phyloP scores from a whole-genome alignment of 2,329 filamentous ascomycete species.

The Pseudopyrenochaeta lycopersici region DNA sequence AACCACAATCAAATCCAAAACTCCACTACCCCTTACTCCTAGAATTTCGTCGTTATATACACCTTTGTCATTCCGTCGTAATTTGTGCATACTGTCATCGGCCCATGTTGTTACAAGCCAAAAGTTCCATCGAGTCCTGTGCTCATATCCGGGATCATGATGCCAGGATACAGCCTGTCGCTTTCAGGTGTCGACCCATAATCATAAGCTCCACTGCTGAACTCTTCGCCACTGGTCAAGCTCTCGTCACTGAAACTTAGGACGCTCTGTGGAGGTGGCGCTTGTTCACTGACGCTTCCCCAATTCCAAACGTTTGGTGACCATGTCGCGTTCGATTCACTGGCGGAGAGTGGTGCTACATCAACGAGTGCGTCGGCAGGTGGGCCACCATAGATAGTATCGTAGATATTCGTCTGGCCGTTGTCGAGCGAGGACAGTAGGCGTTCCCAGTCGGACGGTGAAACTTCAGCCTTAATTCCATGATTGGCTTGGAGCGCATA shows the following conservation, averaged over 20 bases:
- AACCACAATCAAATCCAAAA: not conserved
- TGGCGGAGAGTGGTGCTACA: conserved; percentile 38
- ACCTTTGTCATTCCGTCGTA: conserved; percentile 1
- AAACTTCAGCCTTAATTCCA: conserved; percentile 59
- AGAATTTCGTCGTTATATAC: not conserved
- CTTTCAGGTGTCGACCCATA: conserved; percentile 39
- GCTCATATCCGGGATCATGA: conserved; percentile 48
- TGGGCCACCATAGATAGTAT: conserved; percentile 78
- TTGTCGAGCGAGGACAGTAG: conserved; percentile 82
- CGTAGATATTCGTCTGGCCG: conserved; percentile 83
- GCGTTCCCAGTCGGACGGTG: conserved; percentile 81
- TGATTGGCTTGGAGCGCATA: conserved; percentile 43
- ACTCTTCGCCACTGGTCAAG: conserved; percentile 61
- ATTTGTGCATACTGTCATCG: not conserved
- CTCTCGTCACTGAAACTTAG: conserved; percentile 69
- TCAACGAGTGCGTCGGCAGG: conserved; percentile 52
- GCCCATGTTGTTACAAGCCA: conserved; percentile 41
- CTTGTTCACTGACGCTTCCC: conserved; percentile 33
- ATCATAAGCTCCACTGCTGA: conserved; percentile 40
- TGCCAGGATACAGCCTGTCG: conserved; percentile 45
- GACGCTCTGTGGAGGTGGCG: conserved; percentile 60
- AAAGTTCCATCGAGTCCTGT: conserved; percentile 52
- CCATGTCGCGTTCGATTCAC: conserved; percentile 45
- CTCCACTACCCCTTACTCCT: not conserved
- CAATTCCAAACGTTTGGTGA: conserved; percentile 48